Evolutionary conservation across 306 rosid species (phyloP).

Genomic region (Cucumis hystrix): DNA sequence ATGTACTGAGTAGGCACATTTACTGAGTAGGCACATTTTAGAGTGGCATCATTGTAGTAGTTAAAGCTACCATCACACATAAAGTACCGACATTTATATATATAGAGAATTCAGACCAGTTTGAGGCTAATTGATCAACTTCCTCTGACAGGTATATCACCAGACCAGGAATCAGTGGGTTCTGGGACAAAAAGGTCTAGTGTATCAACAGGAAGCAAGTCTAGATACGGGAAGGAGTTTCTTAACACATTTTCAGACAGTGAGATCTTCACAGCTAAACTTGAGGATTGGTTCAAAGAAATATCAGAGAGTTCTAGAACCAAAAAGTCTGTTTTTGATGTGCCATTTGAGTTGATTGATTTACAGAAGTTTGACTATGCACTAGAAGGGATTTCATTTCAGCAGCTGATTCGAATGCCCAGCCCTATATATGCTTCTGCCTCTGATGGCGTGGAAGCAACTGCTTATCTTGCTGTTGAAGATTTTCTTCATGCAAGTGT

Average conservation of each 20-base stretch:
- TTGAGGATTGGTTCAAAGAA: conserved; percentile 73
- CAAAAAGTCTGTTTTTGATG: conserved; percentile 50
- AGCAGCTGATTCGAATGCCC: conserved; percentile 92
- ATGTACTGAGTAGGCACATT: not conserved
- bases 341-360: conserved; percentile 88
- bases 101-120: not conserved
- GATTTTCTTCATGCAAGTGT: conserved; percentile 90
- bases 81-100: not conserved
- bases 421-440: conserved; percentile 70
- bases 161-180: conserved; percentile 80
- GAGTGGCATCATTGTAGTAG: not conserved
- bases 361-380: conserved; percentile 97
- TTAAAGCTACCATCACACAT: not conserved
- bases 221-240: conserved; percentile 67
- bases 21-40: not conserved
- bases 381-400: conserved; percentile 89
- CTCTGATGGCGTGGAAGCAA: conserved; percentile 76
- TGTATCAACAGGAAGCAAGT: conserved; percentile 65
- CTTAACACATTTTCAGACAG: conserved; percentile 61
- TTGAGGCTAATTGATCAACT: conserved; percentile 9
- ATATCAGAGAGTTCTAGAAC: conserved; percentile 24
- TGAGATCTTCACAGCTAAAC: conserved; percentile 40
- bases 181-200: conserved; percentile 87
- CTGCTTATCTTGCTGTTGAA: conserved; percentile 80
- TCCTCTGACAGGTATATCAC: conserved; percentile 57